Evolutionary conservation across 768 basidiomycete species (phyloP).

Genomic region (Tricholoma terreum): DNA sequence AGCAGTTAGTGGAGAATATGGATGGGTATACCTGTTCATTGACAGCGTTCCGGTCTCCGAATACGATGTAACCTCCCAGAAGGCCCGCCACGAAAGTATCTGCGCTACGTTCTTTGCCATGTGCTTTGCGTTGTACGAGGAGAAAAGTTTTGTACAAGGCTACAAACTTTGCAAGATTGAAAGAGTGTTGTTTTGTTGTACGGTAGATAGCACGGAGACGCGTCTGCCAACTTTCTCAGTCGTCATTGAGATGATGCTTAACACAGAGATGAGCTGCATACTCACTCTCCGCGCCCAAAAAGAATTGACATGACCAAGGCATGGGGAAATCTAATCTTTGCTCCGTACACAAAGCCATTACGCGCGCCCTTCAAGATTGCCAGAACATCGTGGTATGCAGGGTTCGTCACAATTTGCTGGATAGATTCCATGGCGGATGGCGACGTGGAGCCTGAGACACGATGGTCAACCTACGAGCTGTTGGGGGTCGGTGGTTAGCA

Average conservation of each 20-base stretch:
- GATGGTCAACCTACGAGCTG: not conserved
- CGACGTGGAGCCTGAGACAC: not conserved
- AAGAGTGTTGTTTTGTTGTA: slow-evolving; percentile 86
- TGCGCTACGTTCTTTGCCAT: slow-evolving; percentile 70
- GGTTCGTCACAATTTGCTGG: slow-evolving; percentile 56
- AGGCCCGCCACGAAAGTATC: slow-evolving; percentile 95
- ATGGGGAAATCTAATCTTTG: slow-evolving; percentile 92
- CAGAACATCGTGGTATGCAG: slow-evolving; percentile 84
- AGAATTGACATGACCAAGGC: slow-evolving; percentile 94
- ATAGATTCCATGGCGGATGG: slow-evolving; percentile 30
- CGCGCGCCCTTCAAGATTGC: slow-evolving; percentile 93
- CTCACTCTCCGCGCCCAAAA: slow-evolving; percentile 89
- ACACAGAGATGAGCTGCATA: slow-evolving; percentile 16
- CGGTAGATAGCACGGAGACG: slow-evolving; percentile 67
- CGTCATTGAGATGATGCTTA: slow-evolving; percentile 11
- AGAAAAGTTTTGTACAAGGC: slow-evolving; percentile 87
- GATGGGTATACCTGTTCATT: slow-evolving; percentile 77
- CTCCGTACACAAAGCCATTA: slow-evolving; percentile 87
- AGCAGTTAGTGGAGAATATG: not conserved
- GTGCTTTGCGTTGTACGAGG: slow-evolving; percentile 76
- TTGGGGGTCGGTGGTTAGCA: too few relatives aligned
- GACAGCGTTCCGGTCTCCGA: slow-evolving; percentile 81
- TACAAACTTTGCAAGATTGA: slow-evolving; percentile 93
- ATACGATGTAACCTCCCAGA: slow-evolving; percentile 86
- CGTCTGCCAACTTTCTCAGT: slow-evolving; percentile 58